These are phyloP conservation scores for Cardamine resedifolia DNA, from an alignment of 345 rosid species.

Conservation along the genomic window DNA sequence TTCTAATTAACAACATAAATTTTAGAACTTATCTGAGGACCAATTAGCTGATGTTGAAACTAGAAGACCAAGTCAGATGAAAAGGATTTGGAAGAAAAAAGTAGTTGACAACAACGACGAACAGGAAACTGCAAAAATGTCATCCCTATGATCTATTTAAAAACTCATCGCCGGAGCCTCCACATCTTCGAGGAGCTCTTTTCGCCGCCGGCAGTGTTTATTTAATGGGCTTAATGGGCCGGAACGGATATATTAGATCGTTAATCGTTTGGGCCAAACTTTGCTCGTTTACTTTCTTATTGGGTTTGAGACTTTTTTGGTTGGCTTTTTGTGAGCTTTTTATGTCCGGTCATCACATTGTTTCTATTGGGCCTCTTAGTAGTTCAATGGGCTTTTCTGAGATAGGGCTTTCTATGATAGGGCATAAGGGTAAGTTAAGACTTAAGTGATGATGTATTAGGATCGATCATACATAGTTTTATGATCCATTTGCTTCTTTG, in stretches of 20 bases:
- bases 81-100: background rate
- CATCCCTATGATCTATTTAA: background rate
- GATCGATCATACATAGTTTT: too few relatives aligned
- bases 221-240: background rate
- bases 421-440: background rate
- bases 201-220: background rate
- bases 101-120: slow-evolving; percentile 1
- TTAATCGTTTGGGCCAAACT: background rate
- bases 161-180: slow-evolving; percentile 11
- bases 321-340: background rate
- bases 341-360: background rate
- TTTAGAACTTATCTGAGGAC: slow-evolving; percentile 8
- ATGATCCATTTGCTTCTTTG: too few relatives aligned
- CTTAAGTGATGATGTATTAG: background rate
- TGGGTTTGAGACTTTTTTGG: background rate
- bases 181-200: background rate
- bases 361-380: background rate
- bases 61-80: slow-evolving; percentile 20
- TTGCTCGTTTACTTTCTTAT: background rate
- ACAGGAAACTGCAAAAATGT: background rate
- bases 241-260: background rate
- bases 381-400: background rate
- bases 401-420: background rate
- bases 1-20: background rate
- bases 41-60: slow-evolving; percentile 13